Evolutionary conservation across 768 basidiomycete species (phyloP).

Genomic region (Panus rudis): DNA sequence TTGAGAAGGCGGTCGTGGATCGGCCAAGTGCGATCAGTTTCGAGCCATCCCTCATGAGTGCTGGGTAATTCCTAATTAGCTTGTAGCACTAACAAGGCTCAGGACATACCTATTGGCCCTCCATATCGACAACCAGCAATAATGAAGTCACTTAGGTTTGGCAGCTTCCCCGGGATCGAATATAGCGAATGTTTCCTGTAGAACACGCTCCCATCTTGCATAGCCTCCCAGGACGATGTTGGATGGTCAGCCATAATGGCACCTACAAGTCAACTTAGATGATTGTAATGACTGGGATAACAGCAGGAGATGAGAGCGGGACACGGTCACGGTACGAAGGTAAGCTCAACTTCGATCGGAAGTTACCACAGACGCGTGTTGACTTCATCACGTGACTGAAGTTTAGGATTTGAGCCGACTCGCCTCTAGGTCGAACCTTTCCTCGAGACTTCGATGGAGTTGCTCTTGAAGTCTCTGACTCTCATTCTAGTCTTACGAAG

Average conservation of each 20-base stretch:
- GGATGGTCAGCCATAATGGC: slow-evolving; percentile 54
- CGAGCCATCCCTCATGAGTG: slow-evolving; percentile 78
- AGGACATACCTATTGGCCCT: slow-evolving; percentile 73
- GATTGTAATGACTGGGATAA: not conserved
- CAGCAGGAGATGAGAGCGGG: too few relatives aligned
- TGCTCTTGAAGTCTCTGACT: too few relatives aligned
- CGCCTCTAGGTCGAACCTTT: too few relatives aligned
- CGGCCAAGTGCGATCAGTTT: slow-evolving; percentile 72
- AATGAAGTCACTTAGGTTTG: slow-evolving; percentile 72
- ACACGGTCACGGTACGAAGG: too few relatives aligned
- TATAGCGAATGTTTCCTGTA: slow-evolving; percentile 84
- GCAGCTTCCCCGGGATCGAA: slow-evolving; percentile 70
- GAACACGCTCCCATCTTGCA: slow-evolving; percentile 82
- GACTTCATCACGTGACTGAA: too few relatives aligned
- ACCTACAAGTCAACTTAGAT: not conserved
- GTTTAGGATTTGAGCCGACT: too few relatives aligned
- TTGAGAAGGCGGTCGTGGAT: slow-evolving; percentile 48
- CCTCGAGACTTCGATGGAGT: too few relatives aligned
- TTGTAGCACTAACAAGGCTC: not conserved
- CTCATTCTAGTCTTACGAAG: too few relatives aligned
- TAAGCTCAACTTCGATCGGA: too few relatives aligned
- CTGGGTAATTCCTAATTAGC: slow-evolving; percentile 35
- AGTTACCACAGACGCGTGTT: too few relatives aligned
- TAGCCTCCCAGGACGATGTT: slow-evolving; percentile 82
- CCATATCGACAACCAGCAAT: slow-evolving; percentile 79